Percentiles rank a stretch among this genome's conserved stretches.
Evolutionary conservation across 1,284 basidiomycete species (phyloP).

Genomic region (Sutorius eximius): DNA sequence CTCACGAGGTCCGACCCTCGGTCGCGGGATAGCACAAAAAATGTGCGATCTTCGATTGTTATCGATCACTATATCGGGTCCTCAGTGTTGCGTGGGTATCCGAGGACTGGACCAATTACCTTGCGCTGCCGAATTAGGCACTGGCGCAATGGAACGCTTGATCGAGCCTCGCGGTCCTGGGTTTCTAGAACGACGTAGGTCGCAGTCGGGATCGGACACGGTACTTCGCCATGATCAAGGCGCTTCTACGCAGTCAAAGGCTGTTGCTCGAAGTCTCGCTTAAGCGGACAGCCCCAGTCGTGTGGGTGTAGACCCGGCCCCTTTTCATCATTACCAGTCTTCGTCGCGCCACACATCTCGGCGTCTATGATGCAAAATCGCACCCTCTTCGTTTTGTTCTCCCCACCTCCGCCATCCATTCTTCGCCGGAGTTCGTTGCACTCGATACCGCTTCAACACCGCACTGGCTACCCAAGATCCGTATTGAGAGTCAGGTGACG

Average conservation of each 20-base stretch:
- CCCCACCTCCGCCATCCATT: conserved; percentile 36
- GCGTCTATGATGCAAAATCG: conserved; percentile 32
- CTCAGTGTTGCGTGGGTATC: conserved; percentile 28
- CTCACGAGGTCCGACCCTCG: conserved; percentile 47
- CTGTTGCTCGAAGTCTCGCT: conserved; percentile 12
- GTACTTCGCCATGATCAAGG: conserved; percentile 20
- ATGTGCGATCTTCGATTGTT: conserved; percentile 42
- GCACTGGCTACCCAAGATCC: conserved; percentile 12
- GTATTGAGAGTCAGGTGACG: conserved; percentile 9
- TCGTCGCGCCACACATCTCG: conserved; percentile 36
- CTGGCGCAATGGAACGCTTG: conserved; percentile 42
- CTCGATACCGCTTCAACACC: conserved; percentile 32
- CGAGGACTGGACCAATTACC: conserved; percentile 25
- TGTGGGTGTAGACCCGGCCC: conserved; percentile 15
- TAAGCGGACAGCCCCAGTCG: conserved; percentile 6
- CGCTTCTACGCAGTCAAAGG: conserved; percentile 11
- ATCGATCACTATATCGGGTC: conserved; percentile 46
- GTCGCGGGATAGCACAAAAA: conserved; percentile 37
- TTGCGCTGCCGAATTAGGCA: conserved; percentile 34
- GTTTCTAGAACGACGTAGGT: conserved; percentile 28
- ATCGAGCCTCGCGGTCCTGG: conserved; percentile 21
- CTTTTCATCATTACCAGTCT: conserved; percentile 40
- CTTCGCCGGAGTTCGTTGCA: conserved; percentile 34
- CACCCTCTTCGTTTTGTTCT: conserved; percentile 33
- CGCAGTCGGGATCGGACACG: conserved; percentile 29